phyloP scores from a whole-genome alignment of 352 stramenopile genomes.

The Pythium dissimile region DNA sequence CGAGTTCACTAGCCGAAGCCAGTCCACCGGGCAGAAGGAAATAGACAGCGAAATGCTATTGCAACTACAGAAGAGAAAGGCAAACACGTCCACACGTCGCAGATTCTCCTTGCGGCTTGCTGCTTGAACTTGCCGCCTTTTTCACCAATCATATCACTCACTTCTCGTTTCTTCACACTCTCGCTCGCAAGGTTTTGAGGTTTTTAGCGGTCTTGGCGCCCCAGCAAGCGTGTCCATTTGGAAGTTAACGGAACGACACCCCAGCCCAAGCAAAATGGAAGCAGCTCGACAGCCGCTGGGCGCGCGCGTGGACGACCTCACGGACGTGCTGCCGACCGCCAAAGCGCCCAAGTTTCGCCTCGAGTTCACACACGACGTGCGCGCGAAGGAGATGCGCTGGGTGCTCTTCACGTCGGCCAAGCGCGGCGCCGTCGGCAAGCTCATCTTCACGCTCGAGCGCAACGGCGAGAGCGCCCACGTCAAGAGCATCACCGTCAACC shows the following conservation, averaged over 20 bases:
- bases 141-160: neutral
- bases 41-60: no score
- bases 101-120: no score
- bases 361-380: slow-evolving; percentile 62
- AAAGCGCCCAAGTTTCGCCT: slow-evolving; percentile 59
- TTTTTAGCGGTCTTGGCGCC: no score
- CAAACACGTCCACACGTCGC: no score
- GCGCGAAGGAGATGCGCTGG: slow-evolving; percentile 76
- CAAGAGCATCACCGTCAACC: slow-evolving; percentile 73
- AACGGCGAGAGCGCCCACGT: slow-evolving; percentile 53
- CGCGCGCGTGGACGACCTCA: slow-evolving; percentile 29
- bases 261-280: no score
- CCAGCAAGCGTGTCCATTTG: no score
- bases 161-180: neutral
- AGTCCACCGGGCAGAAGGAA: no score
- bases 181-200: slow-evolving; percentile 1
- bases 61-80: neutral
- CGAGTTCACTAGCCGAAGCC: no score
- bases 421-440: slow-evolving; percentile 67
- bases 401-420: slow-evolving; percentile 68
- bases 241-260: no score
- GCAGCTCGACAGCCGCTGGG: slow-evolving; percentile 22
- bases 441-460: slow-evolving; percentile 78
- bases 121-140: slow-evolving; percentile 13
- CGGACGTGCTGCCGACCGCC: slow-evolving; percentile 38